Conservation (phyloP, 2,329 filamentous ascomycete genomes). For the Graphiopsis chlorocephala region DNA sequence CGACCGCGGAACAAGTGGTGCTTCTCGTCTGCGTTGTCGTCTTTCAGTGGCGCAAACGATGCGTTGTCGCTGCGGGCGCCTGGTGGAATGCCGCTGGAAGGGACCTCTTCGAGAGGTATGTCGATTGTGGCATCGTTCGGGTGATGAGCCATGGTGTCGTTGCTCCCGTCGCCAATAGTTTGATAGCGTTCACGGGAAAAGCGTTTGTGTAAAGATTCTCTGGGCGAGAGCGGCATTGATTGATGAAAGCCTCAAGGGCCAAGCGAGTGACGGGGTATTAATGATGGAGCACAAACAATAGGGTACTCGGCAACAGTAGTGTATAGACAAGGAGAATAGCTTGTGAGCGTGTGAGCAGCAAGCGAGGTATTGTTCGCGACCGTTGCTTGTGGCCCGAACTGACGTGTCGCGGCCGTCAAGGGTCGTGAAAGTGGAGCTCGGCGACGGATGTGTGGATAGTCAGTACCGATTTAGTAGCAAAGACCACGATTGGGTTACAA, state of each 20-base stretch:
- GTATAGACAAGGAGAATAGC: background rate
- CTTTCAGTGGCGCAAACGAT: constrained; percentile 31
- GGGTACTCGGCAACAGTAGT: background rate
- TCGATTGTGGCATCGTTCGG: constrained; percentile 55
- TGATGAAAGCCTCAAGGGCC: constrained; percentile 1
- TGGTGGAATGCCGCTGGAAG: constrained; percentile 39
- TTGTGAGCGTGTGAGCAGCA: background rate
- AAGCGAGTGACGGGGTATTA: constrained; percentile 1
- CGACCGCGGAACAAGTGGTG: constrained; percentile 37
- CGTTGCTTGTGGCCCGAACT: constrained; percentile 6
- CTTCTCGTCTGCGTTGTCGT: constrained; percentile 28
- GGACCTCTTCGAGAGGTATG: constrained; percentile 59
- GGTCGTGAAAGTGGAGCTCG: constrained; percentile 10
- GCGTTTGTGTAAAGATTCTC: constrained; percentile 20
- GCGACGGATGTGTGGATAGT: background rate
- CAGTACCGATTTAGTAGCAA: constrained; percentile 7
- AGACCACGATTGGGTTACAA: constrained; percentile 6
- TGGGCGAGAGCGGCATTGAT: constrained; percentile 14
- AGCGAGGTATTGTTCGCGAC: background rate
- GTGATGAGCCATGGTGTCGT: constrained; percentile 25
- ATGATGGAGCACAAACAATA: background rate
- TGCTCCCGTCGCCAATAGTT: constrained; percentile 21
- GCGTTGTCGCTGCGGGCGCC: constrained; percentile 37
- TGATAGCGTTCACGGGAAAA: constrained; percentile 34
- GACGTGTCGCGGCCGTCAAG: background rate